Evolutionary conservation across 176 grass and related monocot genomes (phyloP), one percentile per base, ranked within the genome.

Genomic region (Dactylis glomerata): DNA sequence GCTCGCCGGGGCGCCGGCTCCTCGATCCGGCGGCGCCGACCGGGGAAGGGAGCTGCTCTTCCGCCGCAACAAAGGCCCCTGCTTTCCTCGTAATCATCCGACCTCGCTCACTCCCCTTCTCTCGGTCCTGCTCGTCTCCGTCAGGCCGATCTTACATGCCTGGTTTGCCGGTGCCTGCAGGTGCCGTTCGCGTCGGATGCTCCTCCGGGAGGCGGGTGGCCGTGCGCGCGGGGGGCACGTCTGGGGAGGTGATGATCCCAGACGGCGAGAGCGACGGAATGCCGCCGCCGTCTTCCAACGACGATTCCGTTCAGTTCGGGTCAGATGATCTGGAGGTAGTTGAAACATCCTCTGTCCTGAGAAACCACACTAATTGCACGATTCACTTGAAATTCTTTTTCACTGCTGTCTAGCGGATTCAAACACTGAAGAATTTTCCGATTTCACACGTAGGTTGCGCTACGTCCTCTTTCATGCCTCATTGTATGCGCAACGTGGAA

Each of bases 191-290:
- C 74, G 66, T 62, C 58, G 83, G 59, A 36, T 31, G 57, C 71
- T 54, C 44, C 72, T 62, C 51, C 15, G 30, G 75, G 30, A 78
- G 69, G 45, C 82, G 46, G 2, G 86, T 81, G 73, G 68, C 62
- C 74, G 50, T 86, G 74, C 33, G 73, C 40, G 65, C 65, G 30
- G 86, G 79, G 10, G 70, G 54, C 17, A 55, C 86, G 36, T 88
- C 87, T 8, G 37, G 87, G 62, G 78, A 90, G 79, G 89, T 88
- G 87, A 83, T 92, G 61, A 83, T 93, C 83, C 87, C 95, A 6
- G 87, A 86, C 42, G 87, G 86, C 27, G 83, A 89, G 78, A 90
- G 68, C n/a, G 91, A 86, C 41, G 88, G 85, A 17, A 41, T 79
- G 6, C 5, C 83, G 47, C 5, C 83, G 47, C 55, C 61, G 14